phyloP scores from a whole-genome alignment of 768 basidiomycete species.

The Xerocomellus dryophilus region DNA sequence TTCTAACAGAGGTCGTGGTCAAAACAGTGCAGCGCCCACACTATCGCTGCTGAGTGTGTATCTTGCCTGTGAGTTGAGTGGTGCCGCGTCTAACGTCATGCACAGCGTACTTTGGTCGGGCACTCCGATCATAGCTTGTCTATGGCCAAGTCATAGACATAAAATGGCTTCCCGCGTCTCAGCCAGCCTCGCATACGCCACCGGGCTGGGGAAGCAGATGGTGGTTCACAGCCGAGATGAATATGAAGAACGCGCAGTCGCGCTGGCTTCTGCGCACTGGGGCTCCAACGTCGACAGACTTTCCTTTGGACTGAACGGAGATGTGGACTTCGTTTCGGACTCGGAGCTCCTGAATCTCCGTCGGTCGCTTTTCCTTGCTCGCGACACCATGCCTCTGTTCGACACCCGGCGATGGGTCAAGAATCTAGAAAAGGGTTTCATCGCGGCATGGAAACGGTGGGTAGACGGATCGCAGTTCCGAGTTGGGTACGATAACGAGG shows the following conservation, averaged over 20 bases:
- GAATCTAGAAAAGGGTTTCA: constrained; percentile 46
- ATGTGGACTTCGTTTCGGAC: neutral
- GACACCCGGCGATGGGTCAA: constrained; percentile 47
- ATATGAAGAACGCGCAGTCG: constrained; percentile 46
- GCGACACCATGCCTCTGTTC: constrained; percentile 45
- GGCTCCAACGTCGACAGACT: constrained; percentile 13
- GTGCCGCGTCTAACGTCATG: neutral
- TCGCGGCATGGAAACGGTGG: constrained; percentile 47
- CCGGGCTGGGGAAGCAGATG: constrained; percentile 48
- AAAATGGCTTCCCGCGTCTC: constrained; percentile 54
- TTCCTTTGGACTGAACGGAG: neutral
- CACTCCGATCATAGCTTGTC: constrained; percentile 47
- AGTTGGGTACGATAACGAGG: constrained; percentile 31
- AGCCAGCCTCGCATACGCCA: constrained; percentile 46
- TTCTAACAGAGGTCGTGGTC: neutral
- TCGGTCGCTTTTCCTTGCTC: constrained; percentile 38
- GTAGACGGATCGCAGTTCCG: constrained; percentile 40
- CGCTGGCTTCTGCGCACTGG: constrained; percentile 33
- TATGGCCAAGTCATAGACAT: constrained; percentile 42
- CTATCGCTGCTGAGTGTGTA: constrained; percentile 47
- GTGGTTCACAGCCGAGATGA: constrained; percentile 41
- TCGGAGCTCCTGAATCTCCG: constrained; percentile 43
- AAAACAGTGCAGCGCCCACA: constrained; percentile 50
- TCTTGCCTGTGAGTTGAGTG: neutral
- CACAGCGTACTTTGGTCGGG: constrained; percentile 49